Evolutionary conservation across 2,329 filamentous ascomycete genomes (phyloP), one percentile per base, ranked within the genome.

Genomic region (Tolypocladium endophyticum): DNA sequence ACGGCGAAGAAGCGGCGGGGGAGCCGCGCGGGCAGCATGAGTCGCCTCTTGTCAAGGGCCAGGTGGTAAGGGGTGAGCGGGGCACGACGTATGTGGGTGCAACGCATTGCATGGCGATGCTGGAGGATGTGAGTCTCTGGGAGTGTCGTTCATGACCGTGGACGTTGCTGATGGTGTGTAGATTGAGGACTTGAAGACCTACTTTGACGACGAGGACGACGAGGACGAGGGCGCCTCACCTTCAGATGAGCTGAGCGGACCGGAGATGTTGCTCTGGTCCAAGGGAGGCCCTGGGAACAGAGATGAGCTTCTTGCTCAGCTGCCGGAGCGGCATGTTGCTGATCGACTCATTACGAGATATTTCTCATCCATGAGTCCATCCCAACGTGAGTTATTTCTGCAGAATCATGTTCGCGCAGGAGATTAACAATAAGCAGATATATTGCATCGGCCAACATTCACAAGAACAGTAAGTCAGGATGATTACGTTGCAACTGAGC

Each of bases 21-120:
- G 39, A 8, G 54, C 58, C 39, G 12, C 38, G 18, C 55, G 25
- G 14, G 54, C 35, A 64, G 60, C n/a, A 60, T 41, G 18, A 53
- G 55, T 64, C 66, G 14, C 70, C 68, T 38, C 64, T 65, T 43
- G 62, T 68, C 14, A 68, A 61, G 47, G 79, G 75, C 0, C 74
- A 79, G 58, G 73, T 83, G 8, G 72, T 83, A 25, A 70, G 73
- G 28, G 73, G 77, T 2, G 67, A 74, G 41, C 70, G 71, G 57
- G 74, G 73, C 12, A 77, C 76, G 50, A 81, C 77, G 5, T 85
- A 83, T 63, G 77, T 85, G 5, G 82, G 83, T 1, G 81, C 81
- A 4, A 85, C 82, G 53, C 82, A 85, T 61, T 84, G 81, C 63
- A 79, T 84, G 73, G 82, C 82, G 2, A 83, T 85, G 69, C 70